Base-by-base conservation (phyloP, 169 alveolate genomes). In the Plasmodium falciparum region DNA sequence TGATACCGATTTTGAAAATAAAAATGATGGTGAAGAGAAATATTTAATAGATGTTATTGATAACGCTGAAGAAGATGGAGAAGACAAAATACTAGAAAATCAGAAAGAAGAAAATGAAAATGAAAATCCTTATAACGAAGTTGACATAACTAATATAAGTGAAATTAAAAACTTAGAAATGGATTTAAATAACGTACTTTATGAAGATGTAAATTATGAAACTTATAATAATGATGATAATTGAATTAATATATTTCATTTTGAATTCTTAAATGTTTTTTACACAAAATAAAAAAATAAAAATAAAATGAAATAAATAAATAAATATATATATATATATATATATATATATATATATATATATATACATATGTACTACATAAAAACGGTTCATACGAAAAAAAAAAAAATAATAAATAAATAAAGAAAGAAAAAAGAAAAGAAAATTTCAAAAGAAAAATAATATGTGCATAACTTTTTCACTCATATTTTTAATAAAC, bases 101-200 rank as follows among this genome's bases (percentile, higher is more conserved):
- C 3, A 24, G 6, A n/a, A 33, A 2, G 29, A 75, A 0, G 75
- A 43, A 8, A 47, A 39, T 3, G 75, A 43, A 8, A 47, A 39
- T 3, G 74, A 47, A 2, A 69, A 62, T 1, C 33, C 17, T 5
- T 15, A 56, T 17, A 43, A 50, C 17, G 80, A 78, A 58, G 65
- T 29, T 45, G 78, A 65, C 11, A 47, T 71, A 49, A 50, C 49
- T 50, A 45, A 22, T 26, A 20, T 78, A 39, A 70, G 72, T 6
- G 78, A 78, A 56, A 65, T 78, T 20, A 78, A 78, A 22, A 78
- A 54, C 62, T 17, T 78, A 6, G 80, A 78, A 24, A 78, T 78
- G 76, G 89, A 78, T 59, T 33, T 65, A n/a, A 52, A 52, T 59
- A 78, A 78, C 47, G 89, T 78, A 22, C 76, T 78, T n/a, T 78